Base-by-base conservation (phyloP, 768 basidiomycete species). In the Xerocomellus amylosporus region DNA sequence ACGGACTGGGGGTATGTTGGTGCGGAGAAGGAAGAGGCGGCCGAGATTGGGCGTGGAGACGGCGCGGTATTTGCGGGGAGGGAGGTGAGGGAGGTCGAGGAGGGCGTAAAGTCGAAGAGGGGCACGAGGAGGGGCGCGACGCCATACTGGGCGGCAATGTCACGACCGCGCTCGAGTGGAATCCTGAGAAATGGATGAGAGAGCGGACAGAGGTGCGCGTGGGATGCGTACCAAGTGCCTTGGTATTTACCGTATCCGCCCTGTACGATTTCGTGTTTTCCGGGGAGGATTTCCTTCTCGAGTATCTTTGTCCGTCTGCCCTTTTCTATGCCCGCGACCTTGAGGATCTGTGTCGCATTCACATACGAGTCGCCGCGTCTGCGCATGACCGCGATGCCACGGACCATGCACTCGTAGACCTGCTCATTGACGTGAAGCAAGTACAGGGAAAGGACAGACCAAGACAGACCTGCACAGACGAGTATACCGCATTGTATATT, bases 171-270 rank as follows among this genome's bases (percentile, higher is more conserved):
- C 63, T 95, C 92, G 38, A 98, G 86, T 2, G 97, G 97, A 63
- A 99, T 96, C 96, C 95, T 98, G 59, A 24, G 1, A 51, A 17
- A 47, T 0, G 51, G 1, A 50, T 70, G 46, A 64, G 57, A 48
- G 38, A 14, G 46, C n/a, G 33, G 8, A 40, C 13, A 46, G 13
- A 28, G 46, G 49, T 44, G 26, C 20, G 51, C 44, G 56, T 51
- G 51, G 19, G 55, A 50, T 51, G 65, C 85, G 67, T 66, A 96
- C 96, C 97, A 99, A 53, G 96, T 98, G 60, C 97, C 97, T 71
- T 99, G 97, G 70, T 98, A 99, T 76, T 98, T 96, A 24, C 97
- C 97, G 69, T 98, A 98, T 30, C 97, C 97, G 37, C 97, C 97
- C 71, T 98, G 97, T 6, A 99, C 93, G 70, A 98, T 98, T 73